A percentile compares a stretch with the other conserved stretches of the same genome.
These are phyloP conservation scores for Cubamyces sp. DNA, from an alignment of 768 basidiomycete genomes.

Conservation along the genomic window DNA sequence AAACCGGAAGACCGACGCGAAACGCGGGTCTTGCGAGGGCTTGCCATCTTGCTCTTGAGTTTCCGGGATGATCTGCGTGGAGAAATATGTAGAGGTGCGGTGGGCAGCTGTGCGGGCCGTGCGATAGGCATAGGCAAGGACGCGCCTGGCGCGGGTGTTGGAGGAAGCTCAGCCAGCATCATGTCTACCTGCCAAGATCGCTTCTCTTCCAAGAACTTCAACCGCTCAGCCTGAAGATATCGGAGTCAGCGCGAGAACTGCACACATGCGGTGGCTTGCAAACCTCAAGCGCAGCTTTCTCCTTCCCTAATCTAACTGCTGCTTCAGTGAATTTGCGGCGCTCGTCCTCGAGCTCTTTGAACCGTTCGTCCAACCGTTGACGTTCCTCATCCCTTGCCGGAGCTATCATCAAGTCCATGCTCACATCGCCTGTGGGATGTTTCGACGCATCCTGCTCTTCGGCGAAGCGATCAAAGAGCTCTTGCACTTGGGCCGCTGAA, in stretches of 20 bases:
- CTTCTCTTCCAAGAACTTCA: conserved; percentile 68
- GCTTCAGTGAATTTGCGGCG: conserved; percentile 66
- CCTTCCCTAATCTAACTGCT: conserved; percentile 62
- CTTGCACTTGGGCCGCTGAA: conserved; percentile 42
- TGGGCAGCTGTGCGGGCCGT: conserved; percentile 20
- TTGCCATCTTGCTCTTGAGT: conserved; percentile 46
- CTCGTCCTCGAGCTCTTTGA: conserved; percentile 65
- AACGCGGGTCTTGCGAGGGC: conserved; percentile 47
- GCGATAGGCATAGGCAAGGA: conserved; percentile 34
- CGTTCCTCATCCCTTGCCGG: conserved; percentile 58
- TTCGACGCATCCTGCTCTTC: conserved; percentile 43
- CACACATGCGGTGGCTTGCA: background rate
- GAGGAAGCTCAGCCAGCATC: conserved; percentile 62
- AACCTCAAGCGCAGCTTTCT: conserved; percentile 71
- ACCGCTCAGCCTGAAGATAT: conserved; percentile 56
- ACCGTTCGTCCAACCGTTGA: conserved; percentile 54
- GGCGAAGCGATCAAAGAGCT: conserved; percentile 58
- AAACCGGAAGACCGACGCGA: conserved; percentile 51
- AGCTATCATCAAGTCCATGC: conserved; percentile 56
- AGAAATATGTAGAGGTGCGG: conserved; percentile 41
- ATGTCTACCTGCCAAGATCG: conserved; percentile 71
- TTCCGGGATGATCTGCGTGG: conserved; percentile 51
- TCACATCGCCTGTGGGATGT: conserved; percentile 45
- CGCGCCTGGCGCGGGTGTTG: conserved; percentile 37
- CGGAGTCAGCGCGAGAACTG: background rate